A percentile compares a stretch with the other conserved stretches of the same genome.
phyloP scores from a whole-genome alignment of 352 stramenopile genomes.

The Globisporangium polare region DNA sequence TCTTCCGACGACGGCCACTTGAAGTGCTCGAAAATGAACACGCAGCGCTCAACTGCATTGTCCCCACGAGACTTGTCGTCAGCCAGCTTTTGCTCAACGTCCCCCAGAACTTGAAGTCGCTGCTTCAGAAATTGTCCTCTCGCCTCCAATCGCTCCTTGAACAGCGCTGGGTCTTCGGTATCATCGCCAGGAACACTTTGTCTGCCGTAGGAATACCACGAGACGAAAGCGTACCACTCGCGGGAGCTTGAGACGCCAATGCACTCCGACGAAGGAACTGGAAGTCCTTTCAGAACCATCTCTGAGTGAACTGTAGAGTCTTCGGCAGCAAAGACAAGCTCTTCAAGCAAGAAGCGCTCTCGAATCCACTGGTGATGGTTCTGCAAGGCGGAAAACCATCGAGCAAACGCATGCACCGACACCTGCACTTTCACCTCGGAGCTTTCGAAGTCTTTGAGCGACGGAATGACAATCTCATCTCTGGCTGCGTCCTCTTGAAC shows the following conservation, averaged over 20 bases:
- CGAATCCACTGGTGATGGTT: slow-evolving; percentile 43
- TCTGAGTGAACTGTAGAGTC: slow-evolving; percentile 38
- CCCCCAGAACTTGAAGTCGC: slow-evolving; percentile 22
- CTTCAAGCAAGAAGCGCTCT: slow-evolving; percentile 51
- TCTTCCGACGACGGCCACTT: slow-evolving; percentile 21
- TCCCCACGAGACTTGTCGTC: slow-evolving; percentile 2
- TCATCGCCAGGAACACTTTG: background rate
- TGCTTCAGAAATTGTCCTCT: slow-evolving; percentile 33
- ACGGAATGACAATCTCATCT: slow-evolving; percentile 38
- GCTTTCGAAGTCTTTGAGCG: slow-evolving; percentile 40
- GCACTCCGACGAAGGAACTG: slow-evolving; percentile 20
- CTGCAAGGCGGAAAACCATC: slow-evolving; percentile 48
- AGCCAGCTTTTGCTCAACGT: slow-evolving; percentile 30
- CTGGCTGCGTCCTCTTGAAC: slow-evolving; percentile 31
- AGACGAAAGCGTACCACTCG: slow-evolving; percentile 42
- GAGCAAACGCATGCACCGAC: slow-evolving; percentile 41
- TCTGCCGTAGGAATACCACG: slow-evolving; percentile 51
- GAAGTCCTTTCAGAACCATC: slow-evolving; percentile 26
- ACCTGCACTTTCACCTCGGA: slow-evolving; percentile 41
- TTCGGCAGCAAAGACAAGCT: slow-evolving; percentile 48
- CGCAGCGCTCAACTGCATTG: slow-evolving; percentile 3
- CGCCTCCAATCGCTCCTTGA: slow-evolving; percentile 29
- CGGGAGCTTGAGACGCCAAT: slow-evolving; percentile 21
- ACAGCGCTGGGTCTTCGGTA: slow-evolving; percentile 12
- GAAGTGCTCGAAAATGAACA: slow-evolving; percentile 60